Base-by-base conservation (phyloP, 2,329 filamentous ascomycete species). In the Colletotrichum destructivum region DNA sequence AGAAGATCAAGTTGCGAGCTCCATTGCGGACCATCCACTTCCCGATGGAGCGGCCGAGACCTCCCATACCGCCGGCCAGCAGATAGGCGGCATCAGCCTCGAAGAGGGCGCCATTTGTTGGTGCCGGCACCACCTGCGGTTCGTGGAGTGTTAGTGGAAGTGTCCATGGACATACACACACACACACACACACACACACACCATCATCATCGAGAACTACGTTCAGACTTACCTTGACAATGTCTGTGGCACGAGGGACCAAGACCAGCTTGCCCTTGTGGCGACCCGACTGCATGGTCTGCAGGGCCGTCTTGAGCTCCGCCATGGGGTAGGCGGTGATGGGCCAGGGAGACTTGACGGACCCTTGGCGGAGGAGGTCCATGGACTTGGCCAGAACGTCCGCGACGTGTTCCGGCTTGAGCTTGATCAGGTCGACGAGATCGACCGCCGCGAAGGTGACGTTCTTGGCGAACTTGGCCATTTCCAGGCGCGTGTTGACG, bases 401-500 rank as follows among this genome's bases (percentile, higher is more conserved):
- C 21, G 21, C 21, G 49, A 52, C 49, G 13, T 52, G 49, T 15
- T 26, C 49, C 21, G 49, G 21, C 9, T 16, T 26, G 5, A 26
- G 21, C 13, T 26, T 52, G 21, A 52, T 26, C 49, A 52, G 21
- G 5, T 26, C 21, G 6, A 26, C 49, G 21, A 86, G 77, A 65
- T 87, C 84, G 2, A 87, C 81, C 0, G 84, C 83, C 69, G 81
- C 81, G 72, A 85, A 86, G 61, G 82, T 85, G 40, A 82, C 82
- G 69, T 86, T 87, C 35, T 40, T 40, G 55, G 85, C 83, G 61
- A 86, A 84, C 18, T 82, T 82, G 16, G 80, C 75, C 82, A 89
- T 85, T 49, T 87, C 85, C 0, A 89, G 77, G 1, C 82, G 77
- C 1, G 80, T 81, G 66, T 83, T 85, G 66, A 76, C 79, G 7